A percentile compares a stretch with the other conserved stretches of the same genome.
Evolutionary conservation across 1,139 yeast species (phyloP).

Genomic region (Yamadazyma buinensis): DNA sequence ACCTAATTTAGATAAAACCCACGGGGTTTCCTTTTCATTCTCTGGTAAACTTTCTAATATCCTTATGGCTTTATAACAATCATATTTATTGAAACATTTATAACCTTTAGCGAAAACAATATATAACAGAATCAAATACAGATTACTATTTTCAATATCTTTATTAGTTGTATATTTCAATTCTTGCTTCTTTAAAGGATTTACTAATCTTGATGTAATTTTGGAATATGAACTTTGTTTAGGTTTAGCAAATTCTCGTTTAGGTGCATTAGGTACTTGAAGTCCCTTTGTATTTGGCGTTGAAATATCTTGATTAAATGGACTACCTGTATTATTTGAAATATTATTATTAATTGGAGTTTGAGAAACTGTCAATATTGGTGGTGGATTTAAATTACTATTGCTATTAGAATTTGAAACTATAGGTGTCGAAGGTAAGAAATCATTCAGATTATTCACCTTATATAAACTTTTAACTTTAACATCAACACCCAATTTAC

Average conservation of each 20-base stretch:
- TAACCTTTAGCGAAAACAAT: slow-evolving; percentile 61
- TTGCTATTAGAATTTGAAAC: not conserved
- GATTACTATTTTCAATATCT: slow-evolving; percentile 41
- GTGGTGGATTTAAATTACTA: not conserved
- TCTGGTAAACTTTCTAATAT: slow-evolving; percentile 61
- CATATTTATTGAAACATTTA: slow-evolving; percentile 63
- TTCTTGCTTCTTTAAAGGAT: slow-evolving; percentile 21
- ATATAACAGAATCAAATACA: slow-evolving; percentile 49
- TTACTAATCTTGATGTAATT: slow-evolving; percentile 52
- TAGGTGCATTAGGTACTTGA: slow-evolving; percentile 51
- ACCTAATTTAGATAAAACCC: slow-evolving; percentile 81
- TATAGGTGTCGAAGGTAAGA: not conserved
- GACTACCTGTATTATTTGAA: not conserved
- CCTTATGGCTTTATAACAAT: slow-evolving; percentile 78
- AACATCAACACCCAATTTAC: slow-evolving; percentile 67
- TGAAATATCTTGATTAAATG: slow-evolving; percentile 15
- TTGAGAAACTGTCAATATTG: not conserved
- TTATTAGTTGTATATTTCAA: slow-evolving; percentile 15
- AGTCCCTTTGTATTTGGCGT: slow-evolving; percentile 48
- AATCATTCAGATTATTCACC: not conserved
- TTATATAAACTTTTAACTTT: slow-evolving; percentile 56
- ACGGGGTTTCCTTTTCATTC: slow-evolving; percentile 69
- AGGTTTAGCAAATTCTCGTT: slow-evolving; percentile 20
- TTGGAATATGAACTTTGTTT: slow-evolving; percentile 37
- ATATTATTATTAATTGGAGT: not conserved